Percentiles rank a stretch among this genome's conserved stretches.
phyloP scores from a whole-genome alignment of 805 yeast genomes.

The Komagataella mondaviorum region DNA sequence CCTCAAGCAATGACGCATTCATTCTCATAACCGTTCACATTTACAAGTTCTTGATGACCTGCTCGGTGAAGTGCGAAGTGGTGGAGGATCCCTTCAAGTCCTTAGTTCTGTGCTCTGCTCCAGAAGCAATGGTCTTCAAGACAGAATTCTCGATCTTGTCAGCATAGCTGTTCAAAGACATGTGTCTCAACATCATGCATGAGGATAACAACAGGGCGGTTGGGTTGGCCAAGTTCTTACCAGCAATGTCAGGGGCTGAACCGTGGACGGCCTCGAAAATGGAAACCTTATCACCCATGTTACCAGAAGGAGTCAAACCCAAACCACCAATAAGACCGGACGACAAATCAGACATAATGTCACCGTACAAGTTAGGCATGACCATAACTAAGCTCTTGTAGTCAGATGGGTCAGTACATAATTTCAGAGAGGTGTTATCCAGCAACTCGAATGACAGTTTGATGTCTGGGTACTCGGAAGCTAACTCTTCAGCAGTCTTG shows the following conservation, averaged over 20 bases:
- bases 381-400: conserved; percentile 84
- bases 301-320: conserved; percentile 98
- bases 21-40: background rate
- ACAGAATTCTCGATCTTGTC: conserved; percentile 83
- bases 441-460: conserved; percentile 74
- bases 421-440: conserved; percentile 88
- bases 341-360: conserved; percentile 94
- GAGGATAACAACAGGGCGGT: conserved; percentile 93
- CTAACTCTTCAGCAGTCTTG: conserved; percentile 78
- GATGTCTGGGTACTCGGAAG: conserved; percentile 86
- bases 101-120: conserved; percentile 91
- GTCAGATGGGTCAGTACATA: conserved; percentile 79
- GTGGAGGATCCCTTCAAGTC: conserved; percentile 90
- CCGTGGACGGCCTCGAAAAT: conserved; percentile 99
- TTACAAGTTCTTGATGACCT: conserved; percentile 71
- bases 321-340: conserved; percentile 98
- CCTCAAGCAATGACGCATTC: background rate
- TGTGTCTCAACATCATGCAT: conserved; percentile 98
- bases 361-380: conserved; percentile 99
- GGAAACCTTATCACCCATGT: conserved; percentile 97
- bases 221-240: conserved; percentile 98
- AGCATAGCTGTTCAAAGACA: conserved; percentile 78
- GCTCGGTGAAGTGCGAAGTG: conserved; percentile 81
- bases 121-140: conserved; percentile 81
- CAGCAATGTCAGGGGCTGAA: conserved; percentile 99